Conservation (phyloP, 169 alveolate species). For the Eimeria maxima region DNA sequence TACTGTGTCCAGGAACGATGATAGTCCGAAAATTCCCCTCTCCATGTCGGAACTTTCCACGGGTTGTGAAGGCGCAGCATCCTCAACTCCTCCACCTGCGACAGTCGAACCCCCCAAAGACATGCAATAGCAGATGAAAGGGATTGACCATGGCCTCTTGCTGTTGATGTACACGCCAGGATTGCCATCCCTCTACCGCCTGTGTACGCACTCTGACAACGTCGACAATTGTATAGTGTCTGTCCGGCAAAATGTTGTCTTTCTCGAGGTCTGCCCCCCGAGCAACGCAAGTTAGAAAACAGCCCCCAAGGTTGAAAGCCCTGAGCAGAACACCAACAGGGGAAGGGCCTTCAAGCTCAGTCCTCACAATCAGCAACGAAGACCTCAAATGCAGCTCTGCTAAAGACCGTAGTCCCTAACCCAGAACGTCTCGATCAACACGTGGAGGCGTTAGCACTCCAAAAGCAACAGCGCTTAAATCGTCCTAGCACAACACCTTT, state of each 20-base stretch:
- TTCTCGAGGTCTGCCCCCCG: conserved; percentile 27
- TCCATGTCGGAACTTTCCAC: conserved; percentile 71
- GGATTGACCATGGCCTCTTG: background rate
- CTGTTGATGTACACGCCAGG: background rate
- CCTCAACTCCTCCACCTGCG: conserved; percentile 54
- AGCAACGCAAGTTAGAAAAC: conserved; percentile 32
- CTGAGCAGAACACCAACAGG: background rate
- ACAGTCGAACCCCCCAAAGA: background rate
- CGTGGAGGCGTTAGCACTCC: background rate
- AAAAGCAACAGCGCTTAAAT: background rate
- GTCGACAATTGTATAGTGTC: conserved; percentile 60
- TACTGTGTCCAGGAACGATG: conserved; percentile 73
- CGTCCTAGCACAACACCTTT: too few relatives aligned
- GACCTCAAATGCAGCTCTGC: too few relatives aligned
- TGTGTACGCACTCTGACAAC: conserved; percentile 40
- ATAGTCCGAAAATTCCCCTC: conserved; percentile 74
- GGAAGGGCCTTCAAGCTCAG: too few relatives aligned
- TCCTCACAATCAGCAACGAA: too few relatives aligned
- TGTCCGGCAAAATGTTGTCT: conserved; percentile 51
- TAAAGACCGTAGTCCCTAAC: too few relatives aligned
- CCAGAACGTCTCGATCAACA: background rate
- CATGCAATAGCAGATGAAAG: background rate
- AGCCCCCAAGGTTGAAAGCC: conserved; percentile 33
- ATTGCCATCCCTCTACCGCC: background rate
- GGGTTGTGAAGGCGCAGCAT: conserved; percentile 75